phyloP scores from a whole-genome alignment of 768 basidiomycete species.

The Suillus fuscotomentosus region DNA sequence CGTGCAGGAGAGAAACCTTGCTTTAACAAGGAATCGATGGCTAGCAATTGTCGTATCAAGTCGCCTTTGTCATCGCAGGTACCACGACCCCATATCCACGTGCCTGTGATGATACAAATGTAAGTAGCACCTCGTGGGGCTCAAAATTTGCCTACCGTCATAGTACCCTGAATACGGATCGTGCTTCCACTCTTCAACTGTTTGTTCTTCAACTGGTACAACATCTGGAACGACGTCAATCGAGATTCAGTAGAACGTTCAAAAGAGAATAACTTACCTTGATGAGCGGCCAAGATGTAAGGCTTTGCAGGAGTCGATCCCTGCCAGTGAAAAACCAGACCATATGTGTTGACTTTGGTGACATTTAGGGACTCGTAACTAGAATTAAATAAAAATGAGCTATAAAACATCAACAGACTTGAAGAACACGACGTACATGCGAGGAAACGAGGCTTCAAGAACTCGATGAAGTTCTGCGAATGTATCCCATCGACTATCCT shows the following conservation, averaged over 20 bases:
- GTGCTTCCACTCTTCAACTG: slow-evolving; percentile 52
- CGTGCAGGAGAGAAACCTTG: slow-evolving; percentile 48
- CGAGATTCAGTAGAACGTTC: background rate
- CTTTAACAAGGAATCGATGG: slow-evolving; percentile 46
- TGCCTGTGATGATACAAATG: slow-evolving; percentile 28
- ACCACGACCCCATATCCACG: slow-evolving; percentile 76
- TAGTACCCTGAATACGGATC: slow-evolving; percentile 60
- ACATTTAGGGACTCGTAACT: slow-evolving; percentile 49
- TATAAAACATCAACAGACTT: background rate
- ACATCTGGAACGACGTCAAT: slow-evolving; percentile 44
- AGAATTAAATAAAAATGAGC: background rate
- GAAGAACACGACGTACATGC: slow-evolving; percentile 39
- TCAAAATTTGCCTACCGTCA: slow-evolving; percentile 36
- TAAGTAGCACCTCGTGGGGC: background rate
- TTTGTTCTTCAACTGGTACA: slow-evolving; percentile 56
- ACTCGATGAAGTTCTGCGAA: slow-evolving; percentile 14
- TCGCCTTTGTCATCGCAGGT: slow-evolving; percentile 71
- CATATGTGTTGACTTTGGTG: slow-evolving; percentile 58
- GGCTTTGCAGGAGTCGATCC: slow-evolving; percentile 53
- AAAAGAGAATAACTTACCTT: slow-evolving; percentile 27
- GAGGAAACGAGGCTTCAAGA: slow-evolving; percentile 48
- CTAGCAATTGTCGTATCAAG: slow-evolving; percentile 50
- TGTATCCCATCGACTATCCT: slow-evolving; percentile 34
- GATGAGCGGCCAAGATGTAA: slow-evolving; percentile 49
- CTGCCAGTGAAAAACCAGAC: slow-evolving; percentile 54